Evolutionary conservation across 768 basidiomycete species (phyloP), one percentile per base, ranked within the genome.

Genomic region (Boletus sp.): DNA sequence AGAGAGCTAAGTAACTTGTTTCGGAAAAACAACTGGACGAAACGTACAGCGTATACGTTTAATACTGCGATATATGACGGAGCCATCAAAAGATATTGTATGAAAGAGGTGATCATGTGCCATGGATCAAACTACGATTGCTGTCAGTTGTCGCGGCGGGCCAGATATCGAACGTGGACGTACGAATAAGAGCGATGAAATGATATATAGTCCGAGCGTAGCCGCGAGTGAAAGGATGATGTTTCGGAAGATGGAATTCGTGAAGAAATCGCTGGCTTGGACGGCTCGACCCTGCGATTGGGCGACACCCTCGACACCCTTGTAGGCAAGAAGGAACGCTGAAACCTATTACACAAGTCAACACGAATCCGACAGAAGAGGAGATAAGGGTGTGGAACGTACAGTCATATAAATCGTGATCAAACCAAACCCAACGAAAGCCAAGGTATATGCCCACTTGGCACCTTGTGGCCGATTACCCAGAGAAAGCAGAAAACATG

Each of bases 371-470:
- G 24, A 35, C 33, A 54, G 33, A 47, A 57, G 35, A 40, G 7
- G n/a, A 47, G 14, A 11, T 20, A 48, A 5, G 64, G 42, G n/a
- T 11, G 11, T 15, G 33, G 17, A 33, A 69, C 83, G 24, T 49
- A 92, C 89, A 51, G 94, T 92, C 96, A 99, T 98, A 68, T 98
- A 98, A n/a, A 94, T 71, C 33, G 96, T 98, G 61, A 99, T 85
- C 24, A 96, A 5, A 4, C 82, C 93, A 74, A 96, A 99, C 1
- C 93, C 92, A 32, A 96, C 68, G 65, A 98, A 86, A 30, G 92
- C 89, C 7, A 82, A 65, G 3, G 92, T 93, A 71, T 97, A 99
- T 7, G 84, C 85, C 83, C 86, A 85, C 71, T 92, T 94, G 4
- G 86, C 83, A 33, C 95, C 95, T 63, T 95, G 92, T 5, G 95